Percentiles rank a stretch among this genome's conserved stretches.
These are phyloP conservation scores for Barbatosphaeria neglecta DNA, from an alignment of 495 filamentous ascomycete genomes.

Conservation along the genomic window DNA sequence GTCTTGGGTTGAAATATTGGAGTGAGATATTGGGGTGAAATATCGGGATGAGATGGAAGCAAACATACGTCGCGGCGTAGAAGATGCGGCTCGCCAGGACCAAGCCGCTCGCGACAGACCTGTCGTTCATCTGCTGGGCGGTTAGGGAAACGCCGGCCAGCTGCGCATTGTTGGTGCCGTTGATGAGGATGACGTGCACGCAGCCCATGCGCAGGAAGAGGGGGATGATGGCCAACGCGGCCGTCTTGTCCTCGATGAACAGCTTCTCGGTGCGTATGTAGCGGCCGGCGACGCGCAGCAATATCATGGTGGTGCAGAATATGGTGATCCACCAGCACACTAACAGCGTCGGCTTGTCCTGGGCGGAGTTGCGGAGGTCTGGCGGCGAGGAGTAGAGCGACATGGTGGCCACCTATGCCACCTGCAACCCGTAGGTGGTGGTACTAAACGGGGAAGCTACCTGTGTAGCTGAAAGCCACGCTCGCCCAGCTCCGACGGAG, in stretches of 20 bases:
- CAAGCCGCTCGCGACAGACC: conserved; percentile 48
- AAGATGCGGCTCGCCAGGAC: conserved; percentile 55
- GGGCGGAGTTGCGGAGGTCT: conserved; percentile 36
- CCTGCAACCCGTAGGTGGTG: no score
- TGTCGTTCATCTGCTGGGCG: conserved; percentile 34
- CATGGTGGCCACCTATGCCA: no score
- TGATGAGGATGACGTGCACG: conserved; percentile 72
- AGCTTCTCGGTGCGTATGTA: conserved; percentile 71
- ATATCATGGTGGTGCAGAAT: conserved; percentile 71
- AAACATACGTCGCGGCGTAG: conserved; percentile 57
- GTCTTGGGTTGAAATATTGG: no score
- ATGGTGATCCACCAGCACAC: conserved; percentile 91
- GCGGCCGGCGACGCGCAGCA: conserved; percentile 63
- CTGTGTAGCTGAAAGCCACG: conserved; percentile 26
- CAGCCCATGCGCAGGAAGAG: conserved; percentile 72
- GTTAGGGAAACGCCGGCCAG: conserved; percentile 28
- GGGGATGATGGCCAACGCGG: conserved; percentile 69
- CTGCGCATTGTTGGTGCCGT: conserved; percentile 76
- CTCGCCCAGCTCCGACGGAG: conserved; percentile 48
- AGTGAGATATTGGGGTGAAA: no score
- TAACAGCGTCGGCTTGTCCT: conserved; percentile 68
- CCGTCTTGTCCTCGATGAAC: conserved; percentile 80
- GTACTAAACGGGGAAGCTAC: no score
- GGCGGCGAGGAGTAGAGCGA: conserved; percentile 49
- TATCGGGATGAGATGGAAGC: no score